Conservation (phyloP, 768 basidiomycete species). For the Boletus speciosus region DNA sequence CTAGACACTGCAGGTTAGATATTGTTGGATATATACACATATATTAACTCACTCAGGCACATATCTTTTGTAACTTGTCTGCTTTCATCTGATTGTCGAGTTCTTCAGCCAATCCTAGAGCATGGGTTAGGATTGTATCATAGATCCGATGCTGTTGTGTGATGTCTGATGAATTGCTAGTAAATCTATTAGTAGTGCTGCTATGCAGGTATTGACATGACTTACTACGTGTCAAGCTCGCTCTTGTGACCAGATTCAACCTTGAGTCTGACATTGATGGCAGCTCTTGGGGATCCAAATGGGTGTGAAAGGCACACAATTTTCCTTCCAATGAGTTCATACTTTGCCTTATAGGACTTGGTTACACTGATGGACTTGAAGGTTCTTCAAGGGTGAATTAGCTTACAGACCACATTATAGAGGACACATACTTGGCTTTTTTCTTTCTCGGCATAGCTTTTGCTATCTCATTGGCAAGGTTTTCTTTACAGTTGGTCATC, state of each 20-base stretch:
- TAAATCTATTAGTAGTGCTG: no score
- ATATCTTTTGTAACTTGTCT: neutral
- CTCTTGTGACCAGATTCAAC: neutral
- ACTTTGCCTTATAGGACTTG: neutral
- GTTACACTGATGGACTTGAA: no score
- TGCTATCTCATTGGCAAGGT: neutral
- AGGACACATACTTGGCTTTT: neutral
- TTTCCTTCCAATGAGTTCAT: neutral
- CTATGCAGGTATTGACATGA: no score
- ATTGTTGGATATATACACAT: neutral
- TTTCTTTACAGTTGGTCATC: neutral
- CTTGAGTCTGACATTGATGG: neutral
- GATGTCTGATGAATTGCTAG: no score
- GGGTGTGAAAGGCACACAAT: neutral
- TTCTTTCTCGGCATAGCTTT: neutral
- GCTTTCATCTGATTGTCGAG: neutral
- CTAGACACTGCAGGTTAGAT: neutral
- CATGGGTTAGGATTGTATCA: neutral
- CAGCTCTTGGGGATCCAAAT: neutral
- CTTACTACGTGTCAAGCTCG: neutral
- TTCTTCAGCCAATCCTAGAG: neutral
- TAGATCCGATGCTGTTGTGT: neutral
- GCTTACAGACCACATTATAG: neutral
- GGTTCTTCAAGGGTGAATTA: neutral
- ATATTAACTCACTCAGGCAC: neutral